Evolutionary conservation across 2,329 filamentous ascomycete genomes (phyloP).

Genomic region (Ceratocystis papillata): DNA sequence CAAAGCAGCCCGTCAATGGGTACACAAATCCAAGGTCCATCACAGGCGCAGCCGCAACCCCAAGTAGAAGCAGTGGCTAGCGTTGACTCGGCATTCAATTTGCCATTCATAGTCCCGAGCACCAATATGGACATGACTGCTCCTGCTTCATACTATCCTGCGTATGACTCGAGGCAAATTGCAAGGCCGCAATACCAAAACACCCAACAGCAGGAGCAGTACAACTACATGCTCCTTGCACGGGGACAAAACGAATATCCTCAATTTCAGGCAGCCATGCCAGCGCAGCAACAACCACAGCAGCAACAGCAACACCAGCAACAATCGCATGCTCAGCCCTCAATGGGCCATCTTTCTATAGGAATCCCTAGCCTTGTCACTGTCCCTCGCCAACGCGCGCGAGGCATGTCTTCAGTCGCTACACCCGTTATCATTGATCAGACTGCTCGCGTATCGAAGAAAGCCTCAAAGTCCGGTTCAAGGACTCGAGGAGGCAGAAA

Average conservation of each 20-base stretch:
- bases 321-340: constrained; percentile 30
- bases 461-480: neutral
- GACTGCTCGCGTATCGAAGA: neutral
- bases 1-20: constrained; percentile 40
- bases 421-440: neutral
- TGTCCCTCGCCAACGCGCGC: neutral
- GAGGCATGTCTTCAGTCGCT: neutral
- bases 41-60: constrained; percentile 32
- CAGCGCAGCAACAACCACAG: neutral
- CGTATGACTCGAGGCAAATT: neutral
- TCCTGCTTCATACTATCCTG: neutral
- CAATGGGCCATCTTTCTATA: neutral
- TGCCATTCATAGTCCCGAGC: neutral
- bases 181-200: constrained; percentile 31
- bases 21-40: constrained; percentile 29
- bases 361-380: too few relatives aligned
- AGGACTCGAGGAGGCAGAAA: neutral
- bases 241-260: constrained; percentile 2
- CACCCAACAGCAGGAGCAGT: constrained; percentile 9
- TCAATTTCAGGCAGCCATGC: constrained; percentile 1
- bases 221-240: neutral
- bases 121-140: neutral
- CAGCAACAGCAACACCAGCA: neutral
- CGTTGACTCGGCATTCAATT: neutral
- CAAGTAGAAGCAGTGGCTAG: constrained; percentile 17